Base-by-base conservation (phyloP, 768 basidiomycete genomes). In the Russula olivacea region DNA sequence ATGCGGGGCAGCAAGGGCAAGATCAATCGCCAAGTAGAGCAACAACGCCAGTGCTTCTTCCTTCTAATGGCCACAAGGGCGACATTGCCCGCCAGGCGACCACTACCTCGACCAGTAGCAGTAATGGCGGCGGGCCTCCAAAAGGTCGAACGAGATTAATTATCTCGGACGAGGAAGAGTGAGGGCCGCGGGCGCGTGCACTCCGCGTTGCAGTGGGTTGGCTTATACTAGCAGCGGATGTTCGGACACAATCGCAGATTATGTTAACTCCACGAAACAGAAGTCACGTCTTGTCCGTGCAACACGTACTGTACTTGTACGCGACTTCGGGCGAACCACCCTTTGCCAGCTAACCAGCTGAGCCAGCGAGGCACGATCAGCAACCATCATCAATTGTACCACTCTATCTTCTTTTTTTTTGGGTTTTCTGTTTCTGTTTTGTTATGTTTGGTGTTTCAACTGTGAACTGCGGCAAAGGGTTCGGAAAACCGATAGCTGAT, bases 121-220 rank as follows among this genome's bases (percentile, higher is more conserved):
- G 21, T 15, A 41, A 40, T 28, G 38, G 59, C 4, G 30, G 8
- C 17, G 15, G 55, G 55, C 61, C 54, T 40, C 71, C 69, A 66
- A 75, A 71, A 55, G 68, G 71, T 23, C 71, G 71, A 47, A n/a
- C 1, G 43, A 47, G 45, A 2, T 45, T 76, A 14, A 71, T 78
- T 36, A 58, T 78, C 34, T 78, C 76, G 40, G 77, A 78, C 45
- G 73, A 74, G 57, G 77, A 79, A 53, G 76, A 75, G 17, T 69
- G 30, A 68, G 36, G 30, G 58, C 63, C 63, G 63, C 58, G 63
- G 62, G 57, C 62, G 58, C 63, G 63, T 64, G 52, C 58, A 64
- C 63, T 55, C 63, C 58, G 63, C 63, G 63, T 59, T 47, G 63
- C 36, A 38, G 12, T 49, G 14, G 21, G 14, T 25, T 54, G 47